phyloP scores from a whole-genome alignment of 73 alveolate species.

The Paramecium octaurelia region DNA sequence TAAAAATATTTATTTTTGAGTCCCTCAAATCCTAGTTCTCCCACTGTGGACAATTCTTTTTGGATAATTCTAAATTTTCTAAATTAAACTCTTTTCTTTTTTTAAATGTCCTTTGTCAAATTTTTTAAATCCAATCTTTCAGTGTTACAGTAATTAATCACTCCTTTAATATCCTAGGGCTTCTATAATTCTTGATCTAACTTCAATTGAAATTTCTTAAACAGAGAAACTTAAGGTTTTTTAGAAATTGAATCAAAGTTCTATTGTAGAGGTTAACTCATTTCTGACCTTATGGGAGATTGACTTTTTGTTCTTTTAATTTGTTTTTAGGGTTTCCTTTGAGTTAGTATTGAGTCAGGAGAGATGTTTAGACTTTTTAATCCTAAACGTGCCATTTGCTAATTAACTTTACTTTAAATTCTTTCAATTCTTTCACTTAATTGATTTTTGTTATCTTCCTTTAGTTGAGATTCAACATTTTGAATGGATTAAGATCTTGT shows the following conservation, averaged over 20 bases:
- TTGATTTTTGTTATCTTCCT: not conserved
- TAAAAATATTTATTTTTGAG: not conserved
- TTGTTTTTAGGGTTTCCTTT: not conserved
- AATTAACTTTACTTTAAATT: not conserved
- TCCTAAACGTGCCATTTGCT: not conserved
- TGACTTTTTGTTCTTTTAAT: not conserved
- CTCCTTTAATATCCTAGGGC: not conserved
- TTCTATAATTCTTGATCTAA: not conserved
- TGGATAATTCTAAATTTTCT: not conserved
- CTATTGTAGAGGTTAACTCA: not conserved
- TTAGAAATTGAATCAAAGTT: not conserved
- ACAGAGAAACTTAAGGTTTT: not conserved
- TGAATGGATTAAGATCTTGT: not conserved
- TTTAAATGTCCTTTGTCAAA: not conserved
- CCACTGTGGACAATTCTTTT: not conserved
- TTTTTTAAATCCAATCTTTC: not conserved
- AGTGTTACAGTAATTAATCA: not conserved
- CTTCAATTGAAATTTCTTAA: not conserved
- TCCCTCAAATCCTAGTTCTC: slow-evolving; percentile 8
- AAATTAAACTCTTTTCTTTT: not conserved
- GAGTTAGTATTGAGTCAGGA: not conserved
- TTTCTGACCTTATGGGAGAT: not conserved
- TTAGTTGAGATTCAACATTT: not conserved
- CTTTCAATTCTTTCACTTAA: not conserved
- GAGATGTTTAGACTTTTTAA: not conserved